A percentile compares a stretch with the other conserved stretches of the same genome.
Conservation (phyloP, 2,329 filamentous ascomycete genomes). For the Penicillium aurantiogriseum region DNA sequence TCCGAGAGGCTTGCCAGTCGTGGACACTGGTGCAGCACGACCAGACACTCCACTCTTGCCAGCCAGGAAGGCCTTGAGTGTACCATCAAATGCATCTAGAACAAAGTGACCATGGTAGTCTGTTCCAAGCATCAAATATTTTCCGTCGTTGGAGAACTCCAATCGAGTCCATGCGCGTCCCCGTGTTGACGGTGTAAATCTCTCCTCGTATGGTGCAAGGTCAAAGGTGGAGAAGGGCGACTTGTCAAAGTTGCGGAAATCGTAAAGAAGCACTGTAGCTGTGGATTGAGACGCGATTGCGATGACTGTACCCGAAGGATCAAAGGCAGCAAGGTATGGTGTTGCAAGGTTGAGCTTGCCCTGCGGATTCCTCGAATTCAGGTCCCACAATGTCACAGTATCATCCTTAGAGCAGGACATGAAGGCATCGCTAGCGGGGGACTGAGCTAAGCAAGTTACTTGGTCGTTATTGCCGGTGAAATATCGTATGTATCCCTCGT, state of each 20-base stretch:
- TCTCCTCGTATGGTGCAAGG: constrained; percentile 59
- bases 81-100: constrained; percentile 87
- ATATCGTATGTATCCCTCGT: constrained; percentile 95
- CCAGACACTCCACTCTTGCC: constrained; percentile 50
- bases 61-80: constrained; percentile 69
- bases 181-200: constrained; percentile 50
- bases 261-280: constrained; percentile 82
- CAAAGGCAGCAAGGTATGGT: constrained; percentile 82
- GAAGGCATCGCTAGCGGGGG: constrained; percentile 85
- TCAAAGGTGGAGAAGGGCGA: constrained; percentile 86
- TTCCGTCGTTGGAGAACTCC: constrained; percentile 95
- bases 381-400: constrained; percentile 87
- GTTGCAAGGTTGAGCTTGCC: constrained; percentile 77
- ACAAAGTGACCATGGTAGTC: constrained; percentile 83
- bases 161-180: constrained; percentile 74
- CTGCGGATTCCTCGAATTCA: constrained; percentile 73
- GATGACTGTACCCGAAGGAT: constrained; percentile 88
- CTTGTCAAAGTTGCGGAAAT: constrained; percentile 90
- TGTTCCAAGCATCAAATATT: constrained; percentile 78
- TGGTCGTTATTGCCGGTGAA: constrained; percentile 84
- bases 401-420: constrained; percentile 89
- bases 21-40: constrained; percentile 50
- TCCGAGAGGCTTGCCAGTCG: constrained; percentile 53
- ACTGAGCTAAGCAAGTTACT: constrained; percentile 80
- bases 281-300: constrained; percentile 81